Evolutionary conservation across 257 asterid genomes (phyloP).

Genomic region (Agastache rugosa): DNA sequence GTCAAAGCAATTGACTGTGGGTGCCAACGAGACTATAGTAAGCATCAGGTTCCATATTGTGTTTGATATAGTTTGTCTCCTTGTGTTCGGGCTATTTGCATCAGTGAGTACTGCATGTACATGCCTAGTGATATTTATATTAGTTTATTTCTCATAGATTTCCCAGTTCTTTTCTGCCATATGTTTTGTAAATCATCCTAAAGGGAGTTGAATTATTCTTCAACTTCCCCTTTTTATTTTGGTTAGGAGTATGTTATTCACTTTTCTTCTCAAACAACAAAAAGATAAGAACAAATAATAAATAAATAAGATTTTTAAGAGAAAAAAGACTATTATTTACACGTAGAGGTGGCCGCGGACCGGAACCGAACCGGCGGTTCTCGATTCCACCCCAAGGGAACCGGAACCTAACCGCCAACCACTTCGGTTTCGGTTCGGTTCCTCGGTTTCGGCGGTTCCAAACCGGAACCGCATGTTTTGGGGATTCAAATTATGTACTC

Average conservation of each 20-base stretch:
- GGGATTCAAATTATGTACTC: no score
- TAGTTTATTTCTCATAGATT: constrained; percentile 18
- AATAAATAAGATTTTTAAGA: not conserved
- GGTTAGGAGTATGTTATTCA: not conserved
- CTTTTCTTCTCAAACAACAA: not conserved
- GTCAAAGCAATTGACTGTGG: constrained; percentile 73
- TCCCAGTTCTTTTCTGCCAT: not conserved
- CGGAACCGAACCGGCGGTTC: no score
- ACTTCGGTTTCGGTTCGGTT: no score
- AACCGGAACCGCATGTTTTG: no score
- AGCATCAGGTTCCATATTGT: constrained; percentile 40
- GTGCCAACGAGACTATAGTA: constrained; percentile 74
- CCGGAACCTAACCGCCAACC: no score
- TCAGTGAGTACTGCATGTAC: not conserved
- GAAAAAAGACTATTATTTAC: not conserved
- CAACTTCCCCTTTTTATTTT: not conserved
- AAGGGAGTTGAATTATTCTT: not conserved
- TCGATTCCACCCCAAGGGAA: no score
- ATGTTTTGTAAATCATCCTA: not conserved
- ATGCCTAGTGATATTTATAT: not conserved
- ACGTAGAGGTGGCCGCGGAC: no score
- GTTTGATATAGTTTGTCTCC: constrained; percentile 31
- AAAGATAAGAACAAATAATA: not conserved
- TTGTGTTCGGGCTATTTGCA: constrained; percentile 14
- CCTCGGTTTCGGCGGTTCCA: no score